Conservation (phyloP, 2,329 filamentous ascomycete species). For the Phialophora chinensis region DNA sequence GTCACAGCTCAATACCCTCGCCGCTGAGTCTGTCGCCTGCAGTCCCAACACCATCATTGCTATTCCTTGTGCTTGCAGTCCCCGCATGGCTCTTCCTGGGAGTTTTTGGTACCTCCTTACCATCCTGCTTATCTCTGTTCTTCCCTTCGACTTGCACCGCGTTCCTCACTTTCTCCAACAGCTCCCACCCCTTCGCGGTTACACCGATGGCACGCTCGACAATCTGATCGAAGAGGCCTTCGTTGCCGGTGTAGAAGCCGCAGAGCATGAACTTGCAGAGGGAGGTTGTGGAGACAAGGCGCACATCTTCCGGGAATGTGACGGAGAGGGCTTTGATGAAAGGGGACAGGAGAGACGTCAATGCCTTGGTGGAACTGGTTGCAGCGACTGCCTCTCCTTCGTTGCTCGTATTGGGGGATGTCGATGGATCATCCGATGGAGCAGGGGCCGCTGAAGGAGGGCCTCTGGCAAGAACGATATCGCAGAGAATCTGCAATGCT, state of each 20-base stretch:
- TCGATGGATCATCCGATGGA: background rate
- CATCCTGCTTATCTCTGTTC: slow-evolving; percentile 46
- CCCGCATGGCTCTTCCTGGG: slow-evolving; percentile 18
- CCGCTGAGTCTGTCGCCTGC: slow-evolving; percentile 17
- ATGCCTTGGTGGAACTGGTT: slow-evolving; percentile 8
- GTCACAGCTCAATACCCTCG: slow-evolving; percentile 25
- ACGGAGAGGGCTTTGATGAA: slow-evolving; percentile 64
- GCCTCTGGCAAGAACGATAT: slow-evolving; percentile 83
- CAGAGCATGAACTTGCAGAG: slow-evolving; percentile 58
- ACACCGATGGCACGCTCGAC: slow-evolving; percentile 54
- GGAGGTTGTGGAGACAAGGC: slow-evolving; percentile 55
- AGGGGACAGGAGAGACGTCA: slow-evolving; percentile 67
- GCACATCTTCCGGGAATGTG: slow-evolving; percentile 59
- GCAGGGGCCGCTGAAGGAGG: slow-evolving; percentile 55
- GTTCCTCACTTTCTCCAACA: slow-evolving; percentile 54
- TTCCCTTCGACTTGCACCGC: slow-evolving; percentile 54
- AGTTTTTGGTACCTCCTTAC: slow-evolving; percentile 14
- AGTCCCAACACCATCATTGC: slow-evolving; percentile 20
- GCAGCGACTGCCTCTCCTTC: slow-evolving; percentile 40
- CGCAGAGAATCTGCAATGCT: slow-evolving; percentile 86
- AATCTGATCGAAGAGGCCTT: slow-evolving; percentile 63
- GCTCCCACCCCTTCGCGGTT: slow-evolving; percentile 52
- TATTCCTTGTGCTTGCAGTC: slow-evolving; percentile 20
- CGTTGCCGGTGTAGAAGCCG: slow-evolving; percentile 38
- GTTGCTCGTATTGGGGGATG: slow-evolving; percentile 5